Evolutionary conservation across 2,329 filamentous ascomycete species (phyloP).

Genomic region (Pseudocercospora pini-densiflorae): DNA sequence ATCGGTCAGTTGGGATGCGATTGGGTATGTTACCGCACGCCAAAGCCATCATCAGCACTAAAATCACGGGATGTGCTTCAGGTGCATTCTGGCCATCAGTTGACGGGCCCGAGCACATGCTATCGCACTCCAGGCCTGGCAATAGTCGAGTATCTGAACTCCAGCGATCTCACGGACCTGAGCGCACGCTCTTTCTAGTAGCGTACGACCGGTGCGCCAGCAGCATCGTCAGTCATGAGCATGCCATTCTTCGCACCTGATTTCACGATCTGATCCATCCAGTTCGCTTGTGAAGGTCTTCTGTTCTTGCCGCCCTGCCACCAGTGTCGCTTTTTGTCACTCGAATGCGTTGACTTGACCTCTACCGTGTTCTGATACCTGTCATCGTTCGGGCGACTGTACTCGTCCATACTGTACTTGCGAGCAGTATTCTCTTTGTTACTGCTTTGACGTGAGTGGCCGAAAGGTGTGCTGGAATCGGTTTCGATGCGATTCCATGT

Average conservation of each 20-base stretch:
- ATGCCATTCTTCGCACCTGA: slow-evolving; percentile 47
- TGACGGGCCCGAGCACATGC: background rate
- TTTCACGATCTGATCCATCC: slow-evolving; percentile 49
- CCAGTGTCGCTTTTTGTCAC: slow-evolving; percentile 31
- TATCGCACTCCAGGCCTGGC: slow-evolving; percentile 1
- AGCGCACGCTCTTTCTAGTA: slow-evolving; percentile 27
- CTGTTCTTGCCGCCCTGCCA: slow-evolving; percentile 38
- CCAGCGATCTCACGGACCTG: slow-evolving; percentile 1
- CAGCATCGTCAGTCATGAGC: slow-evolving; percentile 44
- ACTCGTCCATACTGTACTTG: slow-evolving; percentile 26
- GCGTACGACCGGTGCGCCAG: slow-evolving; percentile 33
- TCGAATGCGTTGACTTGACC: slow-evolving; percentile 22
- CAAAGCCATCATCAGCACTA: background rate
- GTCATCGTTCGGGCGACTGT: slow-evolving; percentile 28
- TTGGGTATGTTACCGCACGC: background rate
- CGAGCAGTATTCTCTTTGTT: slow-evolving; percentile 21
- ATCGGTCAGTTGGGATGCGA: background rate
- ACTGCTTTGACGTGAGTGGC: slow-evolving; percentile 30
- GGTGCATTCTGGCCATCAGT: background rate
- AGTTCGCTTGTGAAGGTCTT: slow-evolving; percentile 40
- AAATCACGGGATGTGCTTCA: background rate
- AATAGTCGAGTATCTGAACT: slow-evolving; percentile 5
- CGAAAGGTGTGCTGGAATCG: slow-evolving; percentile 19
- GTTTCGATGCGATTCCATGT: slow-evolving; percentile 15
- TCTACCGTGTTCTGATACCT: slow-evolving; percentile 31